Percentiles rank a stretch among this genome's conserved stretches.
These are phyloP conservation scores for Yamadazyma diddensiae DNA, from an alignment of 1,139 yeast genomes.

Conservation along the genomic window DNA sequence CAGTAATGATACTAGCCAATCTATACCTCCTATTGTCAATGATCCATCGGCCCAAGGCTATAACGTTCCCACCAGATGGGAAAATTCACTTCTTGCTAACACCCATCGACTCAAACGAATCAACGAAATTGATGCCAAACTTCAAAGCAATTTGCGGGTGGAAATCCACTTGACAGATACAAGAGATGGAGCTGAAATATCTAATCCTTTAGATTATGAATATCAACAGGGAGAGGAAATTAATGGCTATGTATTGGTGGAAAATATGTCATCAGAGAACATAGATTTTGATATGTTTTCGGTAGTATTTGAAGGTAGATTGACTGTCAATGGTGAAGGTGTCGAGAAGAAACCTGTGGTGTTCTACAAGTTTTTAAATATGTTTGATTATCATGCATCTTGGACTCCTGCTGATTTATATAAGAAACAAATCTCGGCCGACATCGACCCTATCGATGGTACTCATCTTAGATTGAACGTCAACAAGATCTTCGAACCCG, in stretches of 20 bases:
- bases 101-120: conserved; percentile 39
- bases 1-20: too few species aligned
- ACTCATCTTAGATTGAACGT: conserved; percentile 33
- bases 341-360: conserved; percentile 20
- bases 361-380: conserved; percentile 36
- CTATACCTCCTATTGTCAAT: too few species aligned
- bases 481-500: conserved; percentile 38
- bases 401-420: conserved; percentile 48
- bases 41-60: too few species aligned
- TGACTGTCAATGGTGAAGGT: conserved; percentile 22
- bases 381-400: conserved; percentile 45
- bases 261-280: conserved; percentile 37
- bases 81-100: conserved; percentile 42
- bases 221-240: conserved; percentile 55
- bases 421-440: conserved; percentile 12
- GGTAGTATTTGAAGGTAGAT: conserved; percentile 54
- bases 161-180: conserved; percentile 28
- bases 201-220: conserved; percentile 26
- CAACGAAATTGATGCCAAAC: conserved; percentile 24
- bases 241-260: conserved; percentile 50
- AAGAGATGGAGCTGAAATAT: conserved; percentile 15
- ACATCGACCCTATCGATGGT: conserved; percentile 41
- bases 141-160: conserved; percentile 27
- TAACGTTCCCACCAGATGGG: conserved; percentile 24
- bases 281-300: conserved; percentile 56